Base-by-base conservation (phyloP, 345 rosid genomes). In the Salix exigua region DNA sequence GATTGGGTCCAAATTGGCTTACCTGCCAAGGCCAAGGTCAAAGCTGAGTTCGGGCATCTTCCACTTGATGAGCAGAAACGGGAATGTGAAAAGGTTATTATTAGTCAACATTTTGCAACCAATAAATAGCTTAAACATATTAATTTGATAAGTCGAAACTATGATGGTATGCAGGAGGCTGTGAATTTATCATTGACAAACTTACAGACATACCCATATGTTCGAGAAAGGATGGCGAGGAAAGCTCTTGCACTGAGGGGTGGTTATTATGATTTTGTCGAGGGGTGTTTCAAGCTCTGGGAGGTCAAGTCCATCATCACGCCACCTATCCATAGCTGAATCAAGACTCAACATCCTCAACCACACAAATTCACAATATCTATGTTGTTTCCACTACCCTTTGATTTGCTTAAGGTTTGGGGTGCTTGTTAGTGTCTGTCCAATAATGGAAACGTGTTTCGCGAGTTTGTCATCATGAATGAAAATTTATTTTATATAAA, bases 21-120 rank as follows among this genome's bases (percentile, higher is more conserved):
- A 64, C 80, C 82, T 38, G 85, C 82, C 44, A 82, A 82, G 72
- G 44, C 35, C 65, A 82, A 79, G 70, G 80, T 82, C 28, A 44
- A 64, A 71, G 66, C 23, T 16, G 77, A 83, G 50, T 65, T 68
- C 28, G 33, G 14, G 2, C 0, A 44, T 44, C 55, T 76, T 3
- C 0, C 46, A 3, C 0, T 0, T 6, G 66, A 46, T 2, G 25
- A 73, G 28, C 82, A 79, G 66, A 11, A 3, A 17, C 19, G 40
- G 37, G 46, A 18, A 5, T 79, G 80, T 46, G 83, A 79, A 73
- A 66, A 37, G 73, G 85, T 83, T 65, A 64, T 51, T 51, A 51
- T 19, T 19, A 18, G 2, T 6, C 1, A 12, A 44, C 7, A 51
- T 18, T 51, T 6, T 19, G 3, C 18, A 18, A 19, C 19, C 9